Base-by-base conservation (phyloP, 2,329 filamentous ascomycete species). In the Fusarium tricinctum region DNA sequence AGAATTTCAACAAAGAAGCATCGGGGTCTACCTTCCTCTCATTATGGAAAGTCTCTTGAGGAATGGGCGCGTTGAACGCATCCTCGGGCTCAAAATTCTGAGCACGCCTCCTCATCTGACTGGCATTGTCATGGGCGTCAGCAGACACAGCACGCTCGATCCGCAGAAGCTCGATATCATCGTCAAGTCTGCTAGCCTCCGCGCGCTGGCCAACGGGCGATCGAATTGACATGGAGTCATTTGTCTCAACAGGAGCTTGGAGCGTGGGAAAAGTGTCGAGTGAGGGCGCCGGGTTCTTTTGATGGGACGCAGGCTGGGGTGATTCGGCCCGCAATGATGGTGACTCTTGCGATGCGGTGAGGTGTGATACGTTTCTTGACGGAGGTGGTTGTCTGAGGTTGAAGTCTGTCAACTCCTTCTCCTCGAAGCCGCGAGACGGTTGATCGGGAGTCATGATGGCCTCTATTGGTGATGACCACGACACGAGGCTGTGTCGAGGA, bases 161-260 rank as follows among this genome's bases (percentile, higher is more conserved):
- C 5, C 83, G 82, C 22, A 85, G 76, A 7, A 86, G 76, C 58
- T 85, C 84, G 17, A 86, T 78, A 49, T 85, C 82, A 54, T 86
- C 84, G 47, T 81, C 80, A 17, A 85, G 73, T 5, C 83, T 79
- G 58, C 71, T 77, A 28, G 74, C 75, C 44, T 80, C 75, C 38
- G 76, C 77, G 12, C 78, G 77, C 44, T 75, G 74, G 14, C 63
- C 64, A 2, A 71, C 66, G 2, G 76, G 74, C 4, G 76, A 76
- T 30, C 68, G 47, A 28, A 44, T 48, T 20, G 67, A 66, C 17
- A 67, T 66, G 13, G 71, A 69, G 26, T 62, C 63, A 39, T 74
- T 65, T 14, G 69, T 68, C 5, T 75, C 66, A 33, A 69, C 73
- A 19, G 76, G 60, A 5, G 74, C 77, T 35, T 72, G 74, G 22